Percentiles rank a stretch among this genome's conserved stretches.
Conservation (phyloP, 78 protist genomes). For the Corallochytrium limacisporum region DNA sequence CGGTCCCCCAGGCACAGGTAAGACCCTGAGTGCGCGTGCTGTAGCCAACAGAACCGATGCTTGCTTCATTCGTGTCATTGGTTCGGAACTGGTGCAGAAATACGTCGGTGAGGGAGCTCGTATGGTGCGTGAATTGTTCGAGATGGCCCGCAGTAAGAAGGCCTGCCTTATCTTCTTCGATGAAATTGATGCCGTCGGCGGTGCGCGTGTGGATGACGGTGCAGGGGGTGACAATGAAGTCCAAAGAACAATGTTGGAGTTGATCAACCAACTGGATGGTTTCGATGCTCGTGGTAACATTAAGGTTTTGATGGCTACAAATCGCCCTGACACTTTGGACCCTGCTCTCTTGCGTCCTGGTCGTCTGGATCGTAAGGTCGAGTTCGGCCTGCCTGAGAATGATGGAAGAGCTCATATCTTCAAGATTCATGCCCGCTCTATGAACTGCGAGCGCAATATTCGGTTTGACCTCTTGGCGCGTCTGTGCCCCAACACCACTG, state of each 20-base stretch:
- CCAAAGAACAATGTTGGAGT: conserved; percentile 98
- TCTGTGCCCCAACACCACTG: conserved; percentile 96
- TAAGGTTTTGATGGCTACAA: conserved; percentile 98
- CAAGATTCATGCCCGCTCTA: conserved; percentile 72
- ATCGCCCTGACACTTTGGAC: conserved; percentile 94
- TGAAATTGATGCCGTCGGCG: conserved; percentile 98
- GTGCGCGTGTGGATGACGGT: conserved; percentile 89
- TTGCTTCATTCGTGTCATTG: conserved; percentile 96
- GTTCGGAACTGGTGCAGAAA: conserved; percentile 96
- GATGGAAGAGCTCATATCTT: conserved; percentile 78
- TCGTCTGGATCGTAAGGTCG: conserved; percentile 91
- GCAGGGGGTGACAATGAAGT: conserved; percentile 97
- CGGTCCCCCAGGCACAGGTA: conserved; percentile 99
- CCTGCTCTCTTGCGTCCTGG: conserved; percentile 99
- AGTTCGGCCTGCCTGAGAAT: conserved; percentile 91
- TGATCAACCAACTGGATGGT: conserved; percentile 98
- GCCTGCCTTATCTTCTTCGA: conserved; percentile 97
- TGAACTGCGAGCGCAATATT: conserved; percentile 81
- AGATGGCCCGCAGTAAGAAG: conserved; percentile 92
- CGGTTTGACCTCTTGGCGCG: conserved; percentile 97
- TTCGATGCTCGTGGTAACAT: conserved; percentile 98
- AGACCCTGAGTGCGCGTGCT: conserved; percentile 99
- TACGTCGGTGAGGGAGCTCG: conserved; percentile 91
- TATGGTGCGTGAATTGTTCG: conserved; percentile 97
- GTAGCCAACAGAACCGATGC: conserved; percentile 99